Evolutionary conservation across 345 rosid species (phyloP).

Genomic region (Barbarea vulgaris): DNA sequence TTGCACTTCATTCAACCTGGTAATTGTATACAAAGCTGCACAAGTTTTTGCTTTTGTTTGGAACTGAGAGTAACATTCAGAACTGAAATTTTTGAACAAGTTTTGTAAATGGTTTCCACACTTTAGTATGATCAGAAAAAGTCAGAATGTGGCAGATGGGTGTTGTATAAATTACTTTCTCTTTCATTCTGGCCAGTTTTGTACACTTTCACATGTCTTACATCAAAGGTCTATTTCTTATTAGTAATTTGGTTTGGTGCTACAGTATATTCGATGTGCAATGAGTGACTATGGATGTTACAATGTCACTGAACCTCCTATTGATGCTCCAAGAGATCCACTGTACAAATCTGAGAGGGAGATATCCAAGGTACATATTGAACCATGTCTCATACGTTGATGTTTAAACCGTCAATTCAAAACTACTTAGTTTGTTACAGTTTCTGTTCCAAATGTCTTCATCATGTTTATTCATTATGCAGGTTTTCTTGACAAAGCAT

Average conservation of each 20-base stretch:
- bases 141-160: background rate
- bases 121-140: background rate
- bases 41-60: background rate
- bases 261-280: slow-evolving; percentile 87
- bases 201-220: background rate
- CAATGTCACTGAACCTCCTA: slow-evolving; percentile 89
- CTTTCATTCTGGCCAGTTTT: background rate
- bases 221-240: background rate
- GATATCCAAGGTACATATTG: slow-evolving; percentile 64
- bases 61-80: background rate
- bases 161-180: background rate
- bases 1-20: background rate
- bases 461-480: slow-evolving; percentile 18
- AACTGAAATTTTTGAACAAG: background rate
- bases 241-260: slow-evolving; percentile 1
- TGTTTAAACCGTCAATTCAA: background rate
- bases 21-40: slow-evolving; percentile 14
- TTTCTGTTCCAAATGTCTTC: slow-evolving; percentile 3
- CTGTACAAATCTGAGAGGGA: slow-evolving; percentile 77
- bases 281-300: slow-evolving; percentile 82
- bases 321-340: slow-evolving; percentile 91
- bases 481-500: slow-evolving; percentile 92
- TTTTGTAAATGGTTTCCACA: background rate
- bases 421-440: background rate
- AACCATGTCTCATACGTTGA: background rate